Evolutionary conservation across 495 filamentous ascomycete species (phyloP), one percentile per base, ranked within the genome.

Genomic region (Penicillium lagena): DNA sequence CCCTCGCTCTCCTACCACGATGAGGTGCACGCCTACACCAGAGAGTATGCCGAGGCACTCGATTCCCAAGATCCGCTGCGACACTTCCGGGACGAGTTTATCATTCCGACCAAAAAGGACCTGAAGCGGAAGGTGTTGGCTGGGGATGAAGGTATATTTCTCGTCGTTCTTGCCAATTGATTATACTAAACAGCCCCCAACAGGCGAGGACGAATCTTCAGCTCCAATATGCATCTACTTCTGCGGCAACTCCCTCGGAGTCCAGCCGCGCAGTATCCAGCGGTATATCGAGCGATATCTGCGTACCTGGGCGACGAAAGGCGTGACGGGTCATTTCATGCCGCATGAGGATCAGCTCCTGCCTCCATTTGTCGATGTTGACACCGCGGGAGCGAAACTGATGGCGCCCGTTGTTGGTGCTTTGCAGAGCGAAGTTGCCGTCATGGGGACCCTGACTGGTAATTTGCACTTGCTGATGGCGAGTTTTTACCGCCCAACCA

Each of bases 171-270:
- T 34, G n/a, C 32, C 32, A 9, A 12, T 10, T 34, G n/a, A 34
- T 34, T 11, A 12, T 34, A 34, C 32, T 34, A 12, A 34, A 10
- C 5, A 12, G 9, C n/a, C 10, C 9, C 17, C 17, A 33, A 42
- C 47, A 63, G 49, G 51, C 60, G 51, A 65, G 33, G 58, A 69
- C 17, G 61, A 73, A 36, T 58, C 58, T 33, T 52, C 56, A 7
- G 59, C 70, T 22, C 49, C 68, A 29, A 63, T 59, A 40, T 85
- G 80, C 63, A 84, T 89, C 55, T 98, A 98, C 62, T 76, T 98
- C 35, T 96, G 90, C 57, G 93, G 93, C n/a, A 96, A 98, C 68
- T 98, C 93, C 5, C 76, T 98, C 9, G 93, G 93, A 35, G 75
- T 94, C 29, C 93, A 97, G 59, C 94, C 93, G 32, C 79, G 77